Percentiles rank a stretch among this genome's conserved stretches.
Evolutionary conservation across 208 protist genomes (phyloP).

Genomic region (Wallacemonas rigidus): DNA sequence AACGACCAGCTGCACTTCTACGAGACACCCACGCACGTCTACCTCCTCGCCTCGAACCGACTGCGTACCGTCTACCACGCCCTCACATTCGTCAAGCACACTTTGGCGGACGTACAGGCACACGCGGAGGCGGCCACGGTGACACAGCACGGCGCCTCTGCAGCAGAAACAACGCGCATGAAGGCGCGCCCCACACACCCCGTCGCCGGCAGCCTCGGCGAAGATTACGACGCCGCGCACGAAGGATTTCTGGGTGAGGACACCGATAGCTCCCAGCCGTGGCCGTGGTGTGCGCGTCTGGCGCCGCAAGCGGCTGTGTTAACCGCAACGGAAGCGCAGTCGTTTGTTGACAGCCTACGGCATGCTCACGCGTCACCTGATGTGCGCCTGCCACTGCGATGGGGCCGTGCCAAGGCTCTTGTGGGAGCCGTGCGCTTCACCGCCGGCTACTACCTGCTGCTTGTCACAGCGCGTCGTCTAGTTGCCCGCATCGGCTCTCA

Average conservation of each 20-base stretch:
- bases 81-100: conserved; percentile 21
- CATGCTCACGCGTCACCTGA: conserved; percentile 21
- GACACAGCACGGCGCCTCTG: too few species aligned
- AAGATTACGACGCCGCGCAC: neutral
- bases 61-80: conserved; percentile 25
- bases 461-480: conserved; percentile 72
- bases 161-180: too few species aligned
- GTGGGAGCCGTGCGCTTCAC: conserved; percentile 93
- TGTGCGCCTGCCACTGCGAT: conserved; percentile 19
- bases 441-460: conserved; percentile 92
- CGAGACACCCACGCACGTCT: conserved; percentile 54
- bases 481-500: conserved; percentile 89
- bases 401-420: conserved; percentile 38
- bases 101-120: conserved; percentile 2
- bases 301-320: conserved; percentile 9
- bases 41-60: conserved; percentile 56
- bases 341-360: conserved; percentile 32
- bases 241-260: neutral
- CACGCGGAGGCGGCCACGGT: neutral
- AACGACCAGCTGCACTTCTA: conserved; percentile 54
- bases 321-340: conserved; percentile 29
- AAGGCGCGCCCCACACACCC: too few species aligned
- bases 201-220: too few species aligned
- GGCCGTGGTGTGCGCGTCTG: conserved; percentile 11
- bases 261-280: neutral